Conservation (phyloP, 352 stramenopile species). For the Phytopythium oedochilum region DNA sequence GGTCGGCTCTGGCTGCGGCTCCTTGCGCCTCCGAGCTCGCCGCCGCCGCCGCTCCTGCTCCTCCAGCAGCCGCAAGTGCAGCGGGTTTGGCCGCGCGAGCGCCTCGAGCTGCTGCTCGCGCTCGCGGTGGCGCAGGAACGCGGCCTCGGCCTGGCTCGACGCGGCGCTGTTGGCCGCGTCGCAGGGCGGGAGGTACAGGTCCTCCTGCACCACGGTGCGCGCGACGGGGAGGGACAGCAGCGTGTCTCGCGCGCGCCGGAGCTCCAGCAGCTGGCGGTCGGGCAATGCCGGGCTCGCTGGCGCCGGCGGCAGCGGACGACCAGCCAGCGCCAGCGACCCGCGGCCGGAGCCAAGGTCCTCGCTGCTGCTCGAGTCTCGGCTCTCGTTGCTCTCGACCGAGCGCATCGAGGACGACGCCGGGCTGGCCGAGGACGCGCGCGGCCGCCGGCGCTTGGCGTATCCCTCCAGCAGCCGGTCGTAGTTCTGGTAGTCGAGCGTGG, state of each 20-base stretch:
- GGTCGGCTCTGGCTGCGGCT: too few species aligned
- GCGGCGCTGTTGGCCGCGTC: background rate
- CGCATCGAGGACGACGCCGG: background rate
- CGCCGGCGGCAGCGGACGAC: too few species aligned
- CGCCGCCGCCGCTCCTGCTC: conserved; percentile 10
- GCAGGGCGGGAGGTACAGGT: background rate
- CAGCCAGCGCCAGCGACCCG: too few species aligned
- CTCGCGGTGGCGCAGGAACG: conserved; percentile 1
- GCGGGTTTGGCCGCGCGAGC: background rate
- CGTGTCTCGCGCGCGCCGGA: background rate
- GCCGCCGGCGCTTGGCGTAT: background rate
- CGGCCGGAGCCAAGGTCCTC: background rate
- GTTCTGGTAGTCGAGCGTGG: conserved; percentile 3
- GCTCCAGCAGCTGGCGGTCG: background rate
- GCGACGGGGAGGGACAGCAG: conserved; percentile 2
- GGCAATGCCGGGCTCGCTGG: too few species aligned
- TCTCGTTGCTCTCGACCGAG: background rate
- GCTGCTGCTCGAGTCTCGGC: background rate
- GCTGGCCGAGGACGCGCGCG: background rate
- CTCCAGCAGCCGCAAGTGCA: conserved; percentile 2
- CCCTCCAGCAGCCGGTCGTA: conserved; percentile 3
- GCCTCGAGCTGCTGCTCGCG: conserved; percentile 3
- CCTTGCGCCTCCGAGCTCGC: too few species aligned
- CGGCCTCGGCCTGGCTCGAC: background rate
- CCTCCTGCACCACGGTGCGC: conserved; percentile 1